Percentiles rank a stretch among this genome's conserved stretches.
Evolutionary conservation across 139 green algal species (phyloP).

Genomic region (Micromonas pusilla): DNA sequence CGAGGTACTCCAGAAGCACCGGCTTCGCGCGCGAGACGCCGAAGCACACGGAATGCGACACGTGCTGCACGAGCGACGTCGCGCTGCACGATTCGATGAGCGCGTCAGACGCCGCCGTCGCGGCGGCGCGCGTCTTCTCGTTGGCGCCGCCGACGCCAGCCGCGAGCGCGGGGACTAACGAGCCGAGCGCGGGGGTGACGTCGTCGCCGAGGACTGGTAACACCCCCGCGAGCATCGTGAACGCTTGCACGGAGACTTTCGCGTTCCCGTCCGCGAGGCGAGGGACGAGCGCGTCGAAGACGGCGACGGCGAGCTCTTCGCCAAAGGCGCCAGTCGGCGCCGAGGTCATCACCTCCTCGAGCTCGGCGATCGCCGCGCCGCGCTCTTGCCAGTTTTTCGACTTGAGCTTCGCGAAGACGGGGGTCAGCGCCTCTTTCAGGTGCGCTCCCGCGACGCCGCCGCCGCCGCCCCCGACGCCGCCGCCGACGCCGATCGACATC

Average conservation of each 20-base stretch:
- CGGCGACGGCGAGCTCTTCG: background rate
- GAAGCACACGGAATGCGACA: slow-evolving; percentile 47
- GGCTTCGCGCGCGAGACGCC: slow-evolving; percentile 42
- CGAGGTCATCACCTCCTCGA: slow-evolving; percentile 35
- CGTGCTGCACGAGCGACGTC: slow-evolving; percentile 48
- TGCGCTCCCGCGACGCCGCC: background rate
- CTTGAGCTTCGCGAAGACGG: slow-evolving; percentile 30
- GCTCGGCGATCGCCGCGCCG: slow-evolving; percentile 36
- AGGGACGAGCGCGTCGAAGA: slow-evolving; percentile 27
- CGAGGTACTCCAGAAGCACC: slow-evolving; percentile 47
- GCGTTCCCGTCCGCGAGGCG: slow-evolving; percentile 51
- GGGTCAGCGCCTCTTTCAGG: background rate
- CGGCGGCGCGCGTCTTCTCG: slow-evolving; percentile 43
- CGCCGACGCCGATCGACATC: slow-evolving; percentile 2
- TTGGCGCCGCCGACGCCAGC: slow-evolving; percentile 47
- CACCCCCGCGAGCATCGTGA: slow-evolving; percentile 34
- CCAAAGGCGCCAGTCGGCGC: background rate
- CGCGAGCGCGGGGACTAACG: slow-evolving; percentile 50
- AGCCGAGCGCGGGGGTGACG: slow-evolving; percentile 41
- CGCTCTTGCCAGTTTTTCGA: slow-evolving; percentile 50
- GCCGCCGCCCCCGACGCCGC: background rate
- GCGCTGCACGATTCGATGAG: slow-evolving; percentile 37
- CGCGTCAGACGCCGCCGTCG: slow-evolving; percentile 33
- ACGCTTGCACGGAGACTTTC: slow-evolving; percentile 46
- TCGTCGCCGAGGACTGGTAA: background rate